These are phyloP conservation scores for Proliferodiscus dingleyae DNA, from an alignment of 2,329 filamentous ascomycete genomes.

Conservation along the genomic window DNA sequence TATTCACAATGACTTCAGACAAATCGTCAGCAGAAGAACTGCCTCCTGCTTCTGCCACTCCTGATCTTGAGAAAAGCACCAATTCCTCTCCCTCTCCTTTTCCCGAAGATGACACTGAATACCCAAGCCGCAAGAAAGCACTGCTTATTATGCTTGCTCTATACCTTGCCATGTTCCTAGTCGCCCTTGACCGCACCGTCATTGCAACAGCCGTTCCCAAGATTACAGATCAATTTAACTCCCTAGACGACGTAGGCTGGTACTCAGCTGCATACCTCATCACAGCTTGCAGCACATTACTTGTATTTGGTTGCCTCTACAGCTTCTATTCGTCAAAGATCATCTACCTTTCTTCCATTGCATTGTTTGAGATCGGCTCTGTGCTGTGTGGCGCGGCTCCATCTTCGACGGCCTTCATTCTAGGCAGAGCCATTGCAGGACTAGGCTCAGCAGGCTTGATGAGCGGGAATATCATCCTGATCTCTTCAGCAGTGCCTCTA, in stretches of 20 bases:
- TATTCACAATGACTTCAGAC: neutral
- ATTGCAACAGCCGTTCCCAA: conserved; percentile 27
- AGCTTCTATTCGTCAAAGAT: conserved; percentile 20
- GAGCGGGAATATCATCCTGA: conserved; percentile 22
- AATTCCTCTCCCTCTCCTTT: neutral
- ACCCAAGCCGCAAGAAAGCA: neutral
- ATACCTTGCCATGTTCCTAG: neutral
- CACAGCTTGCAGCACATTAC: conserved; percentile 18
- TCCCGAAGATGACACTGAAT: neutral
- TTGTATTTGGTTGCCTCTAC: conserved; percentile 18
- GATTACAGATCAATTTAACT: conserved; percentile 33
- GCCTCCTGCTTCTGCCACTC: neutral
- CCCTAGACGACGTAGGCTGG: conserved; percentile 30
- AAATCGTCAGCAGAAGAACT: neutral
- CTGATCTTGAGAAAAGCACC: neutral
- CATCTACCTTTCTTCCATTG: conserved; percentile 17
- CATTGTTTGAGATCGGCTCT: conserved; percentile 20
- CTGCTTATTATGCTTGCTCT: neutral
- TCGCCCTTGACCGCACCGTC: neutral
- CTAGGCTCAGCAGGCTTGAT: conserved; percentile 14
- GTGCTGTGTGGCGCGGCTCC: conserved; percentile 25
- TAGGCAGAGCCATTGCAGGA: conserved; percentile 38
- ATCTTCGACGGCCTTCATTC: conserved; percentile 37
- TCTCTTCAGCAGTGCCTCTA: conserved; percentile 5
- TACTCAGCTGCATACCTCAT: conserved; percentile 21